phyloP scores from a whole-genome alignment of 2,329 filamentous ascomycete species.

The Penicillium griseofulvum region DNA sequence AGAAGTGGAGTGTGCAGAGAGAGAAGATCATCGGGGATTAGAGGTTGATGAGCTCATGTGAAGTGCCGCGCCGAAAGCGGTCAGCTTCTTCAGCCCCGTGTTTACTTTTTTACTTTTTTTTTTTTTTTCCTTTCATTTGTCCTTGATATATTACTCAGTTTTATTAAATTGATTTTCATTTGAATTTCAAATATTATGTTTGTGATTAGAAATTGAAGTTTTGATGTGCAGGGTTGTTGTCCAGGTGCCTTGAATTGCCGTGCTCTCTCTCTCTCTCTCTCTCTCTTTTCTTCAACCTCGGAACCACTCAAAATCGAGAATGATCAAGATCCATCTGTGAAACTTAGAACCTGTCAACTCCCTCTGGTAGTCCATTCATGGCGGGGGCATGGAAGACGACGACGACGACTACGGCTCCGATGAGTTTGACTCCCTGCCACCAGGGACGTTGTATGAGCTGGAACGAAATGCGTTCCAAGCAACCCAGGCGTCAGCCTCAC shows the following conservation, averaged over 20 bases:
- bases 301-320: neutral
- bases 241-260: neutral
- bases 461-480: constrained; percentile 47
- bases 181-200: neutral
- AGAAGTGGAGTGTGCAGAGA: constrained; percentile 16
- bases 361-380: constrained; percentile 29
- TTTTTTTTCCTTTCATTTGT: neutral
- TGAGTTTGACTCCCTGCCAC: constrained; percentile 47
- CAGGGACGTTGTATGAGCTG: constrained; percentile 43
- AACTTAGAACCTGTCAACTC: neutral
- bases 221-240: neutral
- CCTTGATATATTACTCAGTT: neutral
- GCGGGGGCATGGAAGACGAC: constrained; percentile 47
- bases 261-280: neutral
- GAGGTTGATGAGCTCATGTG: constrained; percentile 33
- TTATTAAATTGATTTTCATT: neutral
- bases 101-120: neutral
- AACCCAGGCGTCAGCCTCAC: constrained; percentile 38
- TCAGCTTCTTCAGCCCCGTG: constrained; percentile 14
- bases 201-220: neutral
- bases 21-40: constrained; percentile 19
- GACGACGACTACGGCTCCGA: constrained; percentile 51
- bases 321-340: neutral
- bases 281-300: neutral
- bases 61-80: constrained; percentile 28